Evolutionary conservation across 768 basidiomycete species (phyloP).

Genomic region (Rubroboletus pulcherrimus): DNA sequence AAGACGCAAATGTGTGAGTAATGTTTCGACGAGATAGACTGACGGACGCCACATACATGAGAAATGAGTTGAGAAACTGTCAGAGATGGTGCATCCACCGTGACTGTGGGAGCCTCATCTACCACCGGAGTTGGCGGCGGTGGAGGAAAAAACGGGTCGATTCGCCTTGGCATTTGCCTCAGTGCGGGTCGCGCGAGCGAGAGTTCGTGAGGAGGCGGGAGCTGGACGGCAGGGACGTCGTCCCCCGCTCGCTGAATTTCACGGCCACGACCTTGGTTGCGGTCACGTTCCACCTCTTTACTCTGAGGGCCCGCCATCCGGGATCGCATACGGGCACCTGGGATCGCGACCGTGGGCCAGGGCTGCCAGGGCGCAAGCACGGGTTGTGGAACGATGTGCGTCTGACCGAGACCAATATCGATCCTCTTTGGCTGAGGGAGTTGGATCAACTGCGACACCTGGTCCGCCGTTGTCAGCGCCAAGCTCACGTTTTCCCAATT

Average conservation of each 20-base stretch:
- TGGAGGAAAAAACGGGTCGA: neutral
- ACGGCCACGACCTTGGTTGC: neutral
- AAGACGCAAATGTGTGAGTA: neutral
- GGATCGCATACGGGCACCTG: too few relatives aligned
- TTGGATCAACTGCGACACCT: slow-evolving; percentile 13
- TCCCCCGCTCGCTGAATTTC: too few relatives aligned
- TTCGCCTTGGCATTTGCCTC: too few relatives aligned
- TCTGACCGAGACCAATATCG: slow-evolving; percentile 8
- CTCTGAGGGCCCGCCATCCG: too few relatives aligned
- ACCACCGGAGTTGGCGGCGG: neutral
- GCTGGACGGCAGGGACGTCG: too few relatives aligned
- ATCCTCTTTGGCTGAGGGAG: slow-evolving; percentile 23
- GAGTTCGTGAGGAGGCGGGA: neutral
- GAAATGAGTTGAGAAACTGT: slow-evolving; percentile 12
- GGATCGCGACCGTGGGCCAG: neutral
- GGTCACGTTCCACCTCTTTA: too few relatives aligned
- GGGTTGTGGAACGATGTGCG: neutral
- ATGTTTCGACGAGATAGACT: neutral
- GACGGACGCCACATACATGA: neutral
- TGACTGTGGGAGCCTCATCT: neutral
- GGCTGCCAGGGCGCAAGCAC: neutral
- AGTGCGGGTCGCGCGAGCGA: too few relatives aligned
- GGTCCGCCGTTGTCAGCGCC: slow-evolving; percentile 23
- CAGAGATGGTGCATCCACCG: neutral
- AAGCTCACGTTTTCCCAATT: slow-evolving; percentile 28